Percentiles rank a stretch among this genome's conserved stretches.
Evolutionary conservation across 2,329 filamentous ascomycete genomes (phyloP).

Genomic region (Talaromyces sp.): DNA sequence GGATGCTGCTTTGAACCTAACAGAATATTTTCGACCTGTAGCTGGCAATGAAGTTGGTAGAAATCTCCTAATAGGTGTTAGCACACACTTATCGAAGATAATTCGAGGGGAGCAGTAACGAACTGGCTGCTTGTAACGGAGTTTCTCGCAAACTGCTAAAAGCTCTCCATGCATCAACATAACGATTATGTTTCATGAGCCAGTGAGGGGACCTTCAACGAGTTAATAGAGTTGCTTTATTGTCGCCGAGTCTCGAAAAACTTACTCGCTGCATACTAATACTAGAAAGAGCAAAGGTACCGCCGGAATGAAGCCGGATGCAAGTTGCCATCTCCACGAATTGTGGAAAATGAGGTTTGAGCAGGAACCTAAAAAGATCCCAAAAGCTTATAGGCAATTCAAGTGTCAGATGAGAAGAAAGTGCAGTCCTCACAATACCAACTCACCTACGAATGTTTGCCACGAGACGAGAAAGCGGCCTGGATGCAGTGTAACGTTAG

Average conservation of each 20-base stretch:
- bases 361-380: constrained; percentile 19
- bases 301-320: constrained; percentile 19
- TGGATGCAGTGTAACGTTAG: constrained; percentile 17
- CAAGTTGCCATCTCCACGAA: constrained; percentile 20
- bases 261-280: constrained; percentile 19
- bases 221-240: not conserved
- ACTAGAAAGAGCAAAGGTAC: constrained; percentile 20
- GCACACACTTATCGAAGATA: not conserved
- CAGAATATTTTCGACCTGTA: constrained; percentile 18
- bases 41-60: constrained; percentile 22
- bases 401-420: not conserved
- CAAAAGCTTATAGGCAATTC: constrained; percentile 13
- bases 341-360: constrained; percentile 20
- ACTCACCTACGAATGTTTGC: constrained; percentile 21
- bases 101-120: not conserved
- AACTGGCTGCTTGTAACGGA: constrained; percentile 20
- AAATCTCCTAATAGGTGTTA: constrained; percentile 19
- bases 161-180: constrained; percentile 12
- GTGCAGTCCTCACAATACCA: not conserved
- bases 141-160: constrained; percentile 14
- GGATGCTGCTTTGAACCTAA: constrained; percentile 6
- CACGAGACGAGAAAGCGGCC: constrained; percentile 20
- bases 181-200: constrained; percentile 17
- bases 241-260: not conserved
- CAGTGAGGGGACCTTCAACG: constrained; percentile 15